phyloP scores from a whole-genome alignment of 2,329 filamentous ascomycete genomes.

The Colletotrichum salicis region DNA sequence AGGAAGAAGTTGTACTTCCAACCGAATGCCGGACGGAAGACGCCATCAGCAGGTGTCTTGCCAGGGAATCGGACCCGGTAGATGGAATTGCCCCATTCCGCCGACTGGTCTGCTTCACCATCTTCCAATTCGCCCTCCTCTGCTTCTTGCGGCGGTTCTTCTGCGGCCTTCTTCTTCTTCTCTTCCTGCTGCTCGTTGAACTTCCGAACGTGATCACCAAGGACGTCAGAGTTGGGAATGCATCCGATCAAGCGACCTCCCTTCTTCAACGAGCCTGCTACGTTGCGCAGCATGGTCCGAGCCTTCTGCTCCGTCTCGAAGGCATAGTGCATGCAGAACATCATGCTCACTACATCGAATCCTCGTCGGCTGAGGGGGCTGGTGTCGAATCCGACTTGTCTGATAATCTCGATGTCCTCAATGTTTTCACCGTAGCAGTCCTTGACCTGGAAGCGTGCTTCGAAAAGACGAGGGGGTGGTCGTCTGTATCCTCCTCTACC shows the following conservation, averaged over 20 bases:
- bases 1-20: conserved; percentile 99
- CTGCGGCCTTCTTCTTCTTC: conserved; percentile 49
- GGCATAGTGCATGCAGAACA: conserved; percentile 99
- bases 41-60: conserved; percentile 82
- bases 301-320: conserved; percentile 94
- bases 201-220: conserved; percentile 80
- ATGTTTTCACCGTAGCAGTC: conserved; percentile 92
- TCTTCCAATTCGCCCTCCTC: conserved; percentile 66
- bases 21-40: conserved; percentile 93
- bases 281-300: conserved; percentile 91
- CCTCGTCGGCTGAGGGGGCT: conserved; percentile 79
- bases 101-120: conserved; percentile 70
- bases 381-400: conserved; percentile 86
- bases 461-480: conserved; percentile 72
- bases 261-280: conserved; percentile 89
- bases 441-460: conserved; percentile 88
- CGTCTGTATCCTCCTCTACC: conserved; percentile 63
- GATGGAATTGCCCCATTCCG: conserved; percentile 92
- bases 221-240: conserved; percentile 96
- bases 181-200: conserved; percentile 71
- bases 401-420: conserved; percentile 82
- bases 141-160: conserved; percentile 44
- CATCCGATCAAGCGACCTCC: conserved; percentile 94
- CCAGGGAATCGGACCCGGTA: conserved; percentile 91
- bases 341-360: conserved; percentile 97